These are phyloP conservation scores for Backusella australiensis DNA, from an alignment of 192 early-diverging fungal genomes.

Conservation along the genomic window DNA sequence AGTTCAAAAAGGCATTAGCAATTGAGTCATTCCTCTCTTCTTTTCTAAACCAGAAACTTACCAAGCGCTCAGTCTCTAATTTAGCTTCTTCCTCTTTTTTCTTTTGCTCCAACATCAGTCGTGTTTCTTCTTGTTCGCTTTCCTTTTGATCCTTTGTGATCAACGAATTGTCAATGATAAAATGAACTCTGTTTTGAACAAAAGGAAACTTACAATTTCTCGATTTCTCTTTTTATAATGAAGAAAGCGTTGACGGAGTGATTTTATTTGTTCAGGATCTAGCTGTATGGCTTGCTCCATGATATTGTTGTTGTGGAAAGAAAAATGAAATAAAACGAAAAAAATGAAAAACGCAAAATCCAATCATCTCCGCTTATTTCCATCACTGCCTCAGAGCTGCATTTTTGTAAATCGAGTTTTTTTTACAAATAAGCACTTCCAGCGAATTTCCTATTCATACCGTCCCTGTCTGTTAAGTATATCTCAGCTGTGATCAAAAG, in stretches of 20 bases:
- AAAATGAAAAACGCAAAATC: no score
- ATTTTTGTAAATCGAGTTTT: no score
- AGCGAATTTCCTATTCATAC: no score
- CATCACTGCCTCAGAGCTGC: no score
- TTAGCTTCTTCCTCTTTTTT: neutral
- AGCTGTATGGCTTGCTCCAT: neutral
- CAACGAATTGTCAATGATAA: neutral
- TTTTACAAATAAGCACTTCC: no score
- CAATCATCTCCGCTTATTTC: no score
- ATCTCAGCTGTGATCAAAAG: no score
- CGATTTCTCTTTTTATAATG: neutral
- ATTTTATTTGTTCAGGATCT: neutral
- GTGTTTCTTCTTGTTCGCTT: neutral
- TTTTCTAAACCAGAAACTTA: neutral
- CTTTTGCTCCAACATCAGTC: neutral
- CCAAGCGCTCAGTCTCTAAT: neutral
- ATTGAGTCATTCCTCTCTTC: neutral
- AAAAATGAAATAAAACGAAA: no score
- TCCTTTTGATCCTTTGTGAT: neutral
- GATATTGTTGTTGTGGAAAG: neutral
- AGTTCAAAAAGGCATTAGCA: neutral
- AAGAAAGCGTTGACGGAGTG: neutral
- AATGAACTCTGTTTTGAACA: neutral
- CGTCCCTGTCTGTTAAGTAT: no score
- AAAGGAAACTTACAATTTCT: neutral